Evolutionary conservation across 108 stramenopile genomes (phyloP).

Genomic region (Skeletonema costatum): DNA sequence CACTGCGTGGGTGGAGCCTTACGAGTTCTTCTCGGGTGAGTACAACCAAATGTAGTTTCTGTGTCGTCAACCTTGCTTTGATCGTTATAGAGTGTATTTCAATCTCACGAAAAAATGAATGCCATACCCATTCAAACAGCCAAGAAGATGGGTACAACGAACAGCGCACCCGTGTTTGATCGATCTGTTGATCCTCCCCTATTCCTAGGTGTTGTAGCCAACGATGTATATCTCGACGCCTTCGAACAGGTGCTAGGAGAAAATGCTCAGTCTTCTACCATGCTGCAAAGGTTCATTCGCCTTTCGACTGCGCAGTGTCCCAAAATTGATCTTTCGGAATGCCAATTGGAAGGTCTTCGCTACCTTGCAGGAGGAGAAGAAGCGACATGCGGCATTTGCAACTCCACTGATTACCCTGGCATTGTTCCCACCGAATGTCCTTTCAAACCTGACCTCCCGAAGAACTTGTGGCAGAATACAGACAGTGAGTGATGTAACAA

Average conservation of each 20-base stretch:
- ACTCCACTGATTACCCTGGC: slow-evolving; percentile 1
- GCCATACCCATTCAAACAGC: neutral
- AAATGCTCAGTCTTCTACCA: slow-evolving; percentile 15
- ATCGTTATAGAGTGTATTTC: neutral
- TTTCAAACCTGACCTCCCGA: slow-evolving; percentile 12
- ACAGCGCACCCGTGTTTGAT: slow-evolving; percentile 66
- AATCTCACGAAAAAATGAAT: neutral
- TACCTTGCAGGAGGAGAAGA: slow-evolving; percentile 24
- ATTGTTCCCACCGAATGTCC: slow-evolving; percentile 21
- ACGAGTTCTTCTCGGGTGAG: slow-evolving; percentile 25
- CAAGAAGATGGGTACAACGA: slow-evolving; percentile 50
- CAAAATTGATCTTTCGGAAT: slow-evolving; percentile 23
- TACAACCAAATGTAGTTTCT: too few relatives aligned
- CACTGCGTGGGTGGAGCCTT: slow-evolving; percentile 67
- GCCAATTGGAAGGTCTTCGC: slow-evolving; percentile 40
- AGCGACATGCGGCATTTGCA: slow-evolving; percentile 33
- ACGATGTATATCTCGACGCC: slow-evolving; percentile 28
- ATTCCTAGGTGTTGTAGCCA: slow-evolving; percentile 39
- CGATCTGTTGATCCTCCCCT: slow-evolving; percentile 20
- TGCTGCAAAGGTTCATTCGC: slow-evolving; percentile 31
- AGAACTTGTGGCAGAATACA: slow-evolving; percentile 31
- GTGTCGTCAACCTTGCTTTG: too few relatives aligned
- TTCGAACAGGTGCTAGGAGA: slow-evolving; percentile 31
- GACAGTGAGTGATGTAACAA: slow-evolving; percentile 23
- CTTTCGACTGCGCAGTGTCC: slow-evolving; percentile 44